Conservation (phyloP, 2,329 filamentous ascomycete species). For the Davidsoniella eucalypti region DNA sequence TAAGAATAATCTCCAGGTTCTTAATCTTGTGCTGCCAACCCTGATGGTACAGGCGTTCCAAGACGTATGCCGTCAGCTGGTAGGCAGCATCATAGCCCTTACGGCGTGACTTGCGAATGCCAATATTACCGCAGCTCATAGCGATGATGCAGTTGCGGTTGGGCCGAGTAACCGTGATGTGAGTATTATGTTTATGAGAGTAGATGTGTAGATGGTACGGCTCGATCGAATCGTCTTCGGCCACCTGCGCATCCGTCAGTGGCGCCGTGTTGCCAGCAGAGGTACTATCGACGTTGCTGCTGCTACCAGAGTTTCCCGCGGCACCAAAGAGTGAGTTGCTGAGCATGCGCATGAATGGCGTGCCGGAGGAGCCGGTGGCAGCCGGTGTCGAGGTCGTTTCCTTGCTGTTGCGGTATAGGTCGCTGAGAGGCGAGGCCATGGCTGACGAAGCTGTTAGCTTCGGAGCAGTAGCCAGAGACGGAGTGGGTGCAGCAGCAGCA, state of each 20-base stretch:
- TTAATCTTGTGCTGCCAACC: conserved; percentile 62
- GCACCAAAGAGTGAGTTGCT: conserved; percentile 2
- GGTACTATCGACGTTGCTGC: not conserved
- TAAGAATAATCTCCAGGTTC: conserved; percentile 61
- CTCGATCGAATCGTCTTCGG: conserved; percentile 25
- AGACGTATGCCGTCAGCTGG: conserved; percentile 69
- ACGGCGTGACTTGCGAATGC: conserved; percentile 71
- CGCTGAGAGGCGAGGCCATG: conserved; percentile 4
- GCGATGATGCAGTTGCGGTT: conserved; percentile 65
- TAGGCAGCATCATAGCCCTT: conserved; percentile 83
- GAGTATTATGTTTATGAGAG: conserved; percentile 83
- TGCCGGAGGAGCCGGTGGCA: not conserved
- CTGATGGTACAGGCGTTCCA: conserved; percentile 70
- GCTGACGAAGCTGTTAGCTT: not conserved
- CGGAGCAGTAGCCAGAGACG: not conserved
- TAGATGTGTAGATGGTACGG: conserved; percentile 80
- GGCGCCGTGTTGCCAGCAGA: conserved; percentile 1
- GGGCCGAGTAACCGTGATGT: conserved; percentile 77
- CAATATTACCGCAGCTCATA: conserved; percentile 70
- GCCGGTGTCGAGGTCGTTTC: not conserved
- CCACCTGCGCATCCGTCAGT: conserved; percentile 8
- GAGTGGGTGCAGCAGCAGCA: not conserved
- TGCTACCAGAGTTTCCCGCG: not conserved
- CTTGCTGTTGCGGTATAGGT: not conserved
- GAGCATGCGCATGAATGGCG: not conserved